Evolutionary conservation across 495 filamentous ascomycete genomes (phyloP).

Genomic region (Aspergillus panamensis): DNA sequence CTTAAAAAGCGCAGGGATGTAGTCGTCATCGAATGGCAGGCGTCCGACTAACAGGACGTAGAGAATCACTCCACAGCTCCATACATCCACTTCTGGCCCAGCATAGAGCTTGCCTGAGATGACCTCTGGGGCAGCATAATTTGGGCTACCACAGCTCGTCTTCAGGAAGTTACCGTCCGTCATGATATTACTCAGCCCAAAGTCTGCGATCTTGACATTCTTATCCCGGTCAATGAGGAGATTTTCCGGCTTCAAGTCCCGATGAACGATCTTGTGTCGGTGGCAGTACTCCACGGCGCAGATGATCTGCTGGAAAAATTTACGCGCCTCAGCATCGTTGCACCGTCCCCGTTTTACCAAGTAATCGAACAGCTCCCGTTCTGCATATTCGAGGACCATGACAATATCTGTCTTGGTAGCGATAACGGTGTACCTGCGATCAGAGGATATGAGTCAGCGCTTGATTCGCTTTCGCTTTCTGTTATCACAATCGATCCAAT

Average conservation of each 20-base stretch:
- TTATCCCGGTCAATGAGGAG: constrained; percentile 87
- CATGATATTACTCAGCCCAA: constrained; percentile 99
- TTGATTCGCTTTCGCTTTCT: constrained; percentile 4
- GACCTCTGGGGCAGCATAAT: constrained; percentile 96
- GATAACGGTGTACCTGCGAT: constrained; percentile 83
- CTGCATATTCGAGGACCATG: constrained; percentile 98
- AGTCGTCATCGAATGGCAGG: constrained; percentile 96
- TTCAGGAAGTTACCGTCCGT: constrained; percentile 98
- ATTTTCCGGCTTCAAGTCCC: constrained; percentile 97
- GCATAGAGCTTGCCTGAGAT: constrained; percentile 98
- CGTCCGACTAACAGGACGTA: constrained; percentile 91
- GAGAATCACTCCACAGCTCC: constrained; percentile 98
- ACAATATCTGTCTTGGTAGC: constrained; percentile 91
- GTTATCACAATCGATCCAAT: not conserved
- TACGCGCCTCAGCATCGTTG: constrained; percentile 81
- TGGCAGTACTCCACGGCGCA: constrained; percentile 99
- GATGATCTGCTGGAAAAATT: constrained; percentile 99
- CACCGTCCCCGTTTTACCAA: constrained; percentile 89
- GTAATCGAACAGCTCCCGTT: constrained; percentile 95
- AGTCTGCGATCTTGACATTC: constrained; percentile 99
- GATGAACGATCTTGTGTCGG: constrained; percentile 96
- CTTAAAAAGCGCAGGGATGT: constrained; percentile 81
- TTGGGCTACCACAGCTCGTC: constrained; percentile 96
- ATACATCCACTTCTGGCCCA: constrained; percentile 96
- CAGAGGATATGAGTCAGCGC: constrained; percentile 16